Evolutionary conservation across 768 basidiomycete species (phyloP).

Genomic region (Tulasnella sp.): DNA sequence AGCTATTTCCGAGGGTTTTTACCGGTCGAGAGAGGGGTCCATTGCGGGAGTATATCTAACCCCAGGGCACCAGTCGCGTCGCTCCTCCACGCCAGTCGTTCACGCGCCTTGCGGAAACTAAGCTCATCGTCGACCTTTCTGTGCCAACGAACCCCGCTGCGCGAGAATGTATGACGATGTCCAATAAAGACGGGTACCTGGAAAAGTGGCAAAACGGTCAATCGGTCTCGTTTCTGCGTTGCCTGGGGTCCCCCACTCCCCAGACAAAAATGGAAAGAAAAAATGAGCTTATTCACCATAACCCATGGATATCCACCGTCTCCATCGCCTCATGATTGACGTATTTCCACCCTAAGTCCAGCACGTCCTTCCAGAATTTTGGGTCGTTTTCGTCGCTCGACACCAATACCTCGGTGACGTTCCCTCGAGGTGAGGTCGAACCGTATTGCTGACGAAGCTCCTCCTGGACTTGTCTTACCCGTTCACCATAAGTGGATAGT

Average conservation of each 20-base stretch:
- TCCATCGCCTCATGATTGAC: slow-evolving; percentile 12
- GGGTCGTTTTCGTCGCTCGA: slow-evolving; percentile 27
- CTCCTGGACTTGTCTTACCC: slow-evolving; percentile 22
- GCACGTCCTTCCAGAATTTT: slow-evolving; percentile 16
- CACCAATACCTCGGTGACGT: slow-evolving; percentile 14
- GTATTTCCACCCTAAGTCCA: slow-evolving; percentile 13
- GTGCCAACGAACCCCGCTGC: slow-evolving; percentile 29
- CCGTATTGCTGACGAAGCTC: slow-evolving; percentile 2
- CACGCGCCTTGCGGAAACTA: slow-evolving; percentile 22
- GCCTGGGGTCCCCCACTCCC: too few relatives aligned
- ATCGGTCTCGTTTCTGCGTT: too few relatives aligned
- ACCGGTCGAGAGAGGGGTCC: too few relatives aligned
- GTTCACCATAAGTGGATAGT: neutral
- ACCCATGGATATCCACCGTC: neutral
- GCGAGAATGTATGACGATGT: slow-evolving; percentile 18
- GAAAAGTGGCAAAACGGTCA: neutral
- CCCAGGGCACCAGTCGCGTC: neutral
- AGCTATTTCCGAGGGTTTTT: too few relatives aligned
- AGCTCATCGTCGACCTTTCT: slow-evolving; percentile 28
- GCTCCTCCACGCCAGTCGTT: slow-evolving; percentile 27
- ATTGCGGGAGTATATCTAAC: neutral
- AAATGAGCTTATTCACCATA: slow-evolving; percentile 2
- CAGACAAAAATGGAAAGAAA: too few relatives aligned
- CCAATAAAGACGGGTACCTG: slow-evolving; percentile 24
- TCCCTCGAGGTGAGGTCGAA: neutral